These are phyloP conservation scores for Calonectria montana DNA, from an alignment of 2,329 filamentous ascomycete genomes.

Conservation along the genomic window DNA sequence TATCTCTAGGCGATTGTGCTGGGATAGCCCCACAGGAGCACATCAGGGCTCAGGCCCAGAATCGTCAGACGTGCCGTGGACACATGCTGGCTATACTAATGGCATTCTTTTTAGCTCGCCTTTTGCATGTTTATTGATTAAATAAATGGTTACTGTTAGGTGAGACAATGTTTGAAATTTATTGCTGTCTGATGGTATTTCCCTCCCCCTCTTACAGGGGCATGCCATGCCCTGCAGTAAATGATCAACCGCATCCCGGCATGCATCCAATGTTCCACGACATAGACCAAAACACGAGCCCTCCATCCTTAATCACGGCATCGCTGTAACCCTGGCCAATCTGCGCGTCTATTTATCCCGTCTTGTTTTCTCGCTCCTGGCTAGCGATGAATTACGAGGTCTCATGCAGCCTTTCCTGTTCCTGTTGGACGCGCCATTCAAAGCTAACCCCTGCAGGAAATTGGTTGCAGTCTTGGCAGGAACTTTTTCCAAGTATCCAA, in stretches of 20 bases:
- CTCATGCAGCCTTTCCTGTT: background rate
- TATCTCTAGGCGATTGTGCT: background rate
- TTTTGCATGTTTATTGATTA: background rate
- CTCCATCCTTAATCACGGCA: background rate
- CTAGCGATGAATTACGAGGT: background rate
- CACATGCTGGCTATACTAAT: background rate
- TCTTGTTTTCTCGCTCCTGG: background rate
- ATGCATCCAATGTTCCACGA: background rate
- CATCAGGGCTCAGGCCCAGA: background rate
- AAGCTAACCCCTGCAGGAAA: background rate
- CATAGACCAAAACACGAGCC: background rate
- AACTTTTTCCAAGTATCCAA: slow-evolving; percentile 4
- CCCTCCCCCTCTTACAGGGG: background rate
- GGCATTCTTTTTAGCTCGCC: too few relatives aligned
- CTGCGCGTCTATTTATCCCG: background rate
- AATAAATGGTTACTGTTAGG: background rate
- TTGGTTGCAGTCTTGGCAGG: slow-evolving; percentile 6
- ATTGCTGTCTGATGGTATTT: background rate
- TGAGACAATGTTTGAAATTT: background rate
- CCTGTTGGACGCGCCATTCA: background rate
- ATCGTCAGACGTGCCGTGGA: background rate
- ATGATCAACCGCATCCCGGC: background rate
- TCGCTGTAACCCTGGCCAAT: background rate
- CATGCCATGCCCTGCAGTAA: background rate
- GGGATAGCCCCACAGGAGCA: background rate